Evolutionary conservation across 2,329 filamentous ascomycete genomes (phyloP).

Genomic region (Fusarium robinianum): DNA sequence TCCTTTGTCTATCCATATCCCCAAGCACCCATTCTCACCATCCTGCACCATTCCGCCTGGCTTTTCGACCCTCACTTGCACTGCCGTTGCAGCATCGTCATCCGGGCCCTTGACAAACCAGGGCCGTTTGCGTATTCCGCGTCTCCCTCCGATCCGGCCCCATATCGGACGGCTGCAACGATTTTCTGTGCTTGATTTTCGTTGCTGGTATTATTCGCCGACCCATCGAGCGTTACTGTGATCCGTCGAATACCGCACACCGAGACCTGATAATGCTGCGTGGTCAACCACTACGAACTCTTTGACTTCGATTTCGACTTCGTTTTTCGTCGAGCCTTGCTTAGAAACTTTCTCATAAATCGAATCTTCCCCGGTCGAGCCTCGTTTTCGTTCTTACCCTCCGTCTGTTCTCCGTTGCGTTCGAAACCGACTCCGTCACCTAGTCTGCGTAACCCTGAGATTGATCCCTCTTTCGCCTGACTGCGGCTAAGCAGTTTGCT

Average conservation of each 20-base stretch:
- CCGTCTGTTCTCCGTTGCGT: not conserved
- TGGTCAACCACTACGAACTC: constrained; percentile 21
- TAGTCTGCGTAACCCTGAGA: constrained; percentile 8
- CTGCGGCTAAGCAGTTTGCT: constrained; percentile 37
- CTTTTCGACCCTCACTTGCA: constrained; percentile 18
- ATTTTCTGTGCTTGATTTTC: too few species aligned
- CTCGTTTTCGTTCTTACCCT: not conserved
- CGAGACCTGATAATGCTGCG: constrained; percentile 29
- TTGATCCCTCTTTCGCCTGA: constrained; percentile 27
- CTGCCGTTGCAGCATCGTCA: constrained; percentile 20
- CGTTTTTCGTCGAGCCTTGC: constrained; percentile 10
- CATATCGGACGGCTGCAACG: too few species aligned
- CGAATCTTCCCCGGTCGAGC: not conserved
- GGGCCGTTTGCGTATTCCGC: constrained; percentile 10
- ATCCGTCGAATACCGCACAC: constrained; percentile 9
- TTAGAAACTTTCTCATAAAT: constrained; percentile 7
- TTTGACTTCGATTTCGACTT: constrained; percentile 26
- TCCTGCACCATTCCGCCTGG: constrained; percentile 22
- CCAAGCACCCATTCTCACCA: constrained; percentile 12
- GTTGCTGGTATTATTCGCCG: too few species aligned
- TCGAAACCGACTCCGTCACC: not conserved
- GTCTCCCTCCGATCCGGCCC: constrained; percentile 13
- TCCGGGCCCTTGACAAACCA: constrained; percentile 20
- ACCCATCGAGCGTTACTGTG: too few species aligned
- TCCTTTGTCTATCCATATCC: constrained; percentile 22